phyloP scores from a whole-genome alignment of 1,139 yeast species.

The Saccharomyces hybrid region DNA sequence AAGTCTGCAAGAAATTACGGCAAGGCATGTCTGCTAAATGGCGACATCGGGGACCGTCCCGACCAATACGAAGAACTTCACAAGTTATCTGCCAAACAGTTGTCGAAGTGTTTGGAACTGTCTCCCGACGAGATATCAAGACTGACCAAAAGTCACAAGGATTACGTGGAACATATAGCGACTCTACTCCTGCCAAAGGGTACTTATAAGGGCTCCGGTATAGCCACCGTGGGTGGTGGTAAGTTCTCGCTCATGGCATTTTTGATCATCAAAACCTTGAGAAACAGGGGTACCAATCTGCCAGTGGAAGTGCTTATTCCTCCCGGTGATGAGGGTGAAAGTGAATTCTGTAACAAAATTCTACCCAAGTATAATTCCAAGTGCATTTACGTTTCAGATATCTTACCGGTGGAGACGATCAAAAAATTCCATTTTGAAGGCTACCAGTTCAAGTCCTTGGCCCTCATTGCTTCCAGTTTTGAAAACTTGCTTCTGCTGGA shows the following conservation, averaged over 20 bases:
- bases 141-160: conserved; percentile 46
- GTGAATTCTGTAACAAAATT: conserved; percentile 53
- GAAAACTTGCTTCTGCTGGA: conserved; percentile 70
- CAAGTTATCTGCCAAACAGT: conserved; percentile 17
- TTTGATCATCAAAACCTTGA: conserved; percentile 54
- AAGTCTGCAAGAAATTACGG: conserved; percentile 17
- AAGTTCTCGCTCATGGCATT: conserved; percentile 66
- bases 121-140: conserved; percentile 40
- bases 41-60: conserved; percentile 25
- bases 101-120: conserved; percentile 34
- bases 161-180: conserved; percentile 47
- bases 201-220: conserved; percentile 57
- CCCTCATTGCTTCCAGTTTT: conserved; percentile 66
- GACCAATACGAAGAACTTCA: conserved; percentile 20
- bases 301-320: conserved; percentile 80
- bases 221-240: conserved; percentile 80
- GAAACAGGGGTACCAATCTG: conserved; percentile 54
- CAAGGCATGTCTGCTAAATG: conserved; percentile 18
- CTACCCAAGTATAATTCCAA: conserved; percentile 63
- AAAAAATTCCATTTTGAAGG: conserved; percentile 52
- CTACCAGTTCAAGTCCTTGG: conserved; percentile 72
- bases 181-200: conserved; percentile 38
- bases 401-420: conserved; percentile 42
- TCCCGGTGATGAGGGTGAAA: conserved; percentile 55
- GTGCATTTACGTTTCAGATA: conserved; percentile 56